A percentile compares a stretch with the other conserved stretches of the same genome.
These are phyloP conservation scores for Piromyces sp. DNA, from an alignment of 192 early-diverging fungal genomes.

Conservation along the genomic window DNA sequence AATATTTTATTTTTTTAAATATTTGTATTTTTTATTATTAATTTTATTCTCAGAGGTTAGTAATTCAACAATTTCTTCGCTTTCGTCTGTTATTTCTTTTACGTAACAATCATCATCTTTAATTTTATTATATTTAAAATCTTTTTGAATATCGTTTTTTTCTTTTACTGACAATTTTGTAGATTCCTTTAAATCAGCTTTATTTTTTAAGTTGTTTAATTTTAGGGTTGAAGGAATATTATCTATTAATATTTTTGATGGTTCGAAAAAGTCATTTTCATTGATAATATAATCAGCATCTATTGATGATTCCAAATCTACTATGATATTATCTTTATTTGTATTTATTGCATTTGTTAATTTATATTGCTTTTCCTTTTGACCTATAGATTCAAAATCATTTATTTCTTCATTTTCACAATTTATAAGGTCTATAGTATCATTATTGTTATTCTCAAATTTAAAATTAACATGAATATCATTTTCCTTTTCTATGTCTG, in stretches of 20 bases:
- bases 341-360: not conserved
- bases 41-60: not conserved
- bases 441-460: not conserved
- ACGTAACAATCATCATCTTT: not conserved
- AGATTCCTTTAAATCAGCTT: not conserved
- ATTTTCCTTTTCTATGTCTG: not conserved
- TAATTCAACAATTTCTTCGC: not conserved
- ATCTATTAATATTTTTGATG: not conserved
- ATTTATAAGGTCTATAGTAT: not conserved
- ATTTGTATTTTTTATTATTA: not conserved
- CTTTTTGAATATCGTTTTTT: not conserved
- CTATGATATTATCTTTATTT: not conserved
- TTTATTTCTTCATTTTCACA: not conserved
- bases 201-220: not conserved
- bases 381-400: not conserved
- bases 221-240: not conserved
- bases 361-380: not conserved
- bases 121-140: not conserved
- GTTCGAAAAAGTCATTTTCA: not conserved
- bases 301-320: not conserved
- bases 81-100: not conserved
- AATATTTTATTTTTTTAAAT: not conserved
- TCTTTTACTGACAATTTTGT: not conserved
- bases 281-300: not conserved
- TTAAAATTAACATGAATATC: not conserved